A percentile compares a stretch with the other conserved stretches of the same genome.
These are phyloP conservation scores for Arthrinium puccinioides DNA, from an alignment of 2,329 filamentous ascomycete genomes.

Conservation along the genomic window DNA sequence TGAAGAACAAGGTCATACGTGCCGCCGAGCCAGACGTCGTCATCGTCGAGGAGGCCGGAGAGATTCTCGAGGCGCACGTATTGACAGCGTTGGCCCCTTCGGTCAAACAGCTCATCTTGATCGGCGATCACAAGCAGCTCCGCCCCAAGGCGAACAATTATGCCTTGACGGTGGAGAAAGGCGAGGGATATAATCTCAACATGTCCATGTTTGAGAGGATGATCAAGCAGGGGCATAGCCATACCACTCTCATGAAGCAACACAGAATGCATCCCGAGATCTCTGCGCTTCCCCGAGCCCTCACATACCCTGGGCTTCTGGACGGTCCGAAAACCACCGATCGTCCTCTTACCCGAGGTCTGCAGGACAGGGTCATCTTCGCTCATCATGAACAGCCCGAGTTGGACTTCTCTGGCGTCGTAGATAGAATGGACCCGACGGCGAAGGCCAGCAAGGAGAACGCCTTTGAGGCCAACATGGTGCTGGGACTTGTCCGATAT, in stretches of 20 bases:
- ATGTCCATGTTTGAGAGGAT: slow-evolving; percentile 63
- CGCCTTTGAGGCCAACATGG: slow-evolving; percentile 57
- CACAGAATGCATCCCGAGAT: slow-evolving; percentile 66
- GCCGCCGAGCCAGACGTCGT: slow-evolving; percentile 50
- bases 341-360: slow-evolving; percentile 43
- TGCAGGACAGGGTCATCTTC: slow-evolving; percentile 56
- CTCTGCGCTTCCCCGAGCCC: slow-evolving; percentile 44
- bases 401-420: slow-evolving; percentile 28
- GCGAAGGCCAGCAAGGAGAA: slow-evolving; percentile 54
- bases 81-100: slow-evolving; percentile 49
- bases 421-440: slow-evolving; percentile 42
- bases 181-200: slow-evolving; percentile 60
- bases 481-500: slow-evolving; percentile 57
- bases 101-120: slow-evolving; percentile 58
- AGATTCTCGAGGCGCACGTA: slow-evolving; percentile 63
- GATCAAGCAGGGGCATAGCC: slow-evolving; percentile 44
- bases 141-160: slow-evolving; percentile 61
- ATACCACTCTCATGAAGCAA: slow-evolving; percentile 50
- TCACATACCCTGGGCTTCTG: slow-evolving; percentile 55
- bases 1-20: slow-evolving; percentile 46
- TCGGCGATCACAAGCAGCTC: slow-evolving; percentile 68
- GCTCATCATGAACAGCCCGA: slow-evolving; percentile 56
- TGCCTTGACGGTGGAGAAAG: slow-evolving; percentile 52
- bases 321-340: slow-evolving; percentile 44
- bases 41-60: slow-evolving; percentile 66